phyloP scores from a whole-genome alignment of 345 rosid genomes.

The Alliaria petiolata region DNA sequence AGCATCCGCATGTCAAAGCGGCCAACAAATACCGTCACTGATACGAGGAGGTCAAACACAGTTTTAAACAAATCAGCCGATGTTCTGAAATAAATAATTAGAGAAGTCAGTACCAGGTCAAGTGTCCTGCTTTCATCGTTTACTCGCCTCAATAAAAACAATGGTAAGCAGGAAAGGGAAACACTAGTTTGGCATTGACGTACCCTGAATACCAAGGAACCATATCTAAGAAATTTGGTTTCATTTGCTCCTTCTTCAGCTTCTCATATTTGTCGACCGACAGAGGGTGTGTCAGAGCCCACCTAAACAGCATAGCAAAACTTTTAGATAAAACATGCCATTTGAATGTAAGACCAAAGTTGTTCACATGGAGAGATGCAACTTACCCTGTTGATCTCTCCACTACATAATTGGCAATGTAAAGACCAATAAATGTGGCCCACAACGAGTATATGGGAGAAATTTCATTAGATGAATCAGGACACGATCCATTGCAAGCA shows the following conservation, averaged over 20 bases:
- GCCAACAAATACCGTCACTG: conserved; percentile 96
- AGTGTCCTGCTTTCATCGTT: not conserved
- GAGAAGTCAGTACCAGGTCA: conserved; percentile 14
- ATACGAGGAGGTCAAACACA: conserved; percentile 92
- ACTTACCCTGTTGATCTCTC: conserved; percentile 98
- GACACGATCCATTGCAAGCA: conserved; percentile 65
- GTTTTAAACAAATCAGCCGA: conserved; percentile 98
- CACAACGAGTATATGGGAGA: conserved; percentile 97
- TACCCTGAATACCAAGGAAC: conserved; percentile 99
- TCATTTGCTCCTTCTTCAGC: conserved; percentile 77
- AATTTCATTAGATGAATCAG: conserved; percentile 79
- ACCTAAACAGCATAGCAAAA: conserved; percentile 43
- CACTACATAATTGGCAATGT: conserved; percentile 97
- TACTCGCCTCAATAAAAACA: not conserved
- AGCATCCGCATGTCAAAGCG: conserved; percentile 99
- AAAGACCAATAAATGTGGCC: conserved; percentile 99
- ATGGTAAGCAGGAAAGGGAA: not conserved
- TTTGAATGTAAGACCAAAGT: conserved; percentile 1
- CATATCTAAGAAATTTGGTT: conserved; percentile 96
- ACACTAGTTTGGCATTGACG: conserved; percentile 10
- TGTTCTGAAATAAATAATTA: conserved; percentile 63
- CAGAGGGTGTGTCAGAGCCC: conserved; percentile 95
- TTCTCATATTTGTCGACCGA: conserved; percentile 77
- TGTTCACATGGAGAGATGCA: conserved; percentile 3
- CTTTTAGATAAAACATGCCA: not conserved